These are phyloP conservation scores for Apiotrichum porosum DNA, from an alignment of 1,284 basidiomycete species.

Conservation along the genomic window DNA sequence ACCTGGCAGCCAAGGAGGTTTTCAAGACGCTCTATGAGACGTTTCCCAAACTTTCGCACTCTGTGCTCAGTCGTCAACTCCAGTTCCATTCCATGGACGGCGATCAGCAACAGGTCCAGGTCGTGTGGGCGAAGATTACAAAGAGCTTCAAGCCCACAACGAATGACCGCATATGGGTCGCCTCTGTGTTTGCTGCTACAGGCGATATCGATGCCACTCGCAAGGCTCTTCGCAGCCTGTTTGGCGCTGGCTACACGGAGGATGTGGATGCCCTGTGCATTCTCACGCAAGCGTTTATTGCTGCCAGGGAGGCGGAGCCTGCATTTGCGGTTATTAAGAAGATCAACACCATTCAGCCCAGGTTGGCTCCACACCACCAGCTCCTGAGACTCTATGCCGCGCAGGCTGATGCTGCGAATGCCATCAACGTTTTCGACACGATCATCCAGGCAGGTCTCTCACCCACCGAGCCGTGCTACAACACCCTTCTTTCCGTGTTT, in stretches of 20 bases:
- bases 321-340: not conserved
- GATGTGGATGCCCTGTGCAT: constrained; percentile 10
- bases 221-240: not conserved
- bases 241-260: not conserved
- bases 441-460: constrained; percentile 56
- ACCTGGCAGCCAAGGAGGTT: constrained; percentile 4
- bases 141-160: constrained; percentile 4
- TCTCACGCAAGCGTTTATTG: constrained; percentile 22
- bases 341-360: constrained; percentile 26
- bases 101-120: not conserved
- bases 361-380: constrained; percentile 34
- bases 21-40: constrained; percentile 8
- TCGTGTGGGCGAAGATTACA: constrained; percentile 7
- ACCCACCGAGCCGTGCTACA: constrained; percentile 61
- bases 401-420: constrained; percentile 57
- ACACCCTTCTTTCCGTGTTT: constrained; percentile 64
- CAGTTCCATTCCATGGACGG: constrained; percentile 10
- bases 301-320: constrained; percentile 12
- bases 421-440: constrained; percentile 59
- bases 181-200: constrained; percentile 1
- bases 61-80: constrained; percentile 9
- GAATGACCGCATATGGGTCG: constrained; percentile 1
- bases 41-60: constrained; percentile 7
- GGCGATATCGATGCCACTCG: constrained; percentile 3
- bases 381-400: constrained; percentile 61